Evolutionary conservation across 768 basidiomycete species (phyloP).

Genomic region (Podaxis mareebaensis): DNA sequence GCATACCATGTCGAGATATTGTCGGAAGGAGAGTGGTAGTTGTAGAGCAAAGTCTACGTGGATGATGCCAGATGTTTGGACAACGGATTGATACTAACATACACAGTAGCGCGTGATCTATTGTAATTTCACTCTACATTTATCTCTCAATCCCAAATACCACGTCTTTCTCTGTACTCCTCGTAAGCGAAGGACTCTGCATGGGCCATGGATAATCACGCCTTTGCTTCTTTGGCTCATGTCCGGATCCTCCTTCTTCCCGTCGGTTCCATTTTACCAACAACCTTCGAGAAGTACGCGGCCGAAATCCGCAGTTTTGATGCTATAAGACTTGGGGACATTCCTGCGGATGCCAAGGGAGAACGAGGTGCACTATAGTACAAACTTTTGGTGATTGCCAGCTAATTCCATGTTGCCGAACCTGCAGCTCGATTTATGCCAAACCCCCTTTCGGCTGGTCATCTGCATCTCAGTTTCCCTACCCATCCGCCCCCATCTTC

Average conservation of each 20-base stretch:
- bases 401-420: slow-evolving; percentile 16
- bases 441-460: slow-evolving; percentile 69
- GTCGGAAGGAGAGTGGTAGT: not conserved
- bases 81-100: not conserved
- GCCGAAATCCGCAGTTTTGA: slow-evolving; percentile 74
- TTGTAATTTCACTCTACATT: not conserved
- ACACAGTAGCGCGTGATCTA: slow-evolving; percentile 6
- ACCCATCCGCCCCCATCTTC: slow-evolving; percentile 73
- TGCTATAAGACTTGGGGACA: slow-evolving; percentile 75
- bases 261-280: slow-evolving; percentile 69
- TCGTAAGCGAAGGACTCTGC: not conserved
- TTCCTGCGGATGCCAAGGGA: slow-evolving; percentile 77
- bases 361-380: slow-evolving; percentile 57
- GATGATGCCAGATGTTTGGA: slow-evolving; percentile 1
- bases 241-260: slow-evolving; percentile 85
- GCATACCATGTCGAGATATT: slow-evolving; percentile 11
- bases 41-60: not conserved
- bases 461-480: slow-evolving; percentile 78
- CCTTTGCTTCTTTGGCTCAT: slow-evolving; percentile 84
- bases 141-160: not conserved
- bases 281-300: slow-evolving; percentile 75
- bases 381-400: not conserved
- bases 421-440: slow-evolving; percentile 76
- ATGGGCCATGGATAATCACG: slow-evolving; percentile 60
- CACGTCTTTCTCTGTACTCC: not conserved